Conservation (phyloP, 495 filamentous ascomycete species). For the Neurospora sp. region DNA sequence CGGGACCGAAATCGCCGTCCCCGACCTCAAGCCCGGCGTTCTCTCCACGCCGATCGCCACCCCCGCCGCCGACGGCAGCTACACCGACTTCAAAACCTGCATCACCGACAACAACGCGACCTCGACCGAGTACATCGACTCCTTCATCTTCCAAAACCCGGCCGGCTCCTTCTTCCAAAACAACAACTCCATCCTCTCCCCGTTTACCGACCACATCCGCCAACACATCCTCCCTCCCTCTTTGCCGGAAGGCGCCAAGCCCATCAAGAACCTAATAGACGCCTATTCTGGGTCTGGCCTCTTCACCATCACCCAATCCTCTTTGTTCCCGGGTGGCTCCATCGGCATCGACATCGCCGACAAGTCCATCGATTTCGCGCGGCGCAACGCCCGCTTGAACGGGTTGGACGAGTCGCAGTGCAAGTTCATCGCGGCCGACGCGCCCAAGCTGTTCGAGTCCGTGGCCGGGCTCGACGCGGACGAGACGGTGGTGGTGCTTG, state of each 20-base stretch:
- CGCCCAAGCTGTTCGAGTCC: conserved; percentile 65
- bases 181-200: conserved; percentile 95
- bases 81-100: conserved; percentile 71
- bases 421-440: conserved; percentile 78
- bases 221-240: conserved; percentile 55
- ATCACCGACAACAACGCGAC: conserved; percentile 74
- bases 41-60: conserved; percentile 14
- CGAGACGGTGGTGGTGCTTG: conserved; percentile 82
- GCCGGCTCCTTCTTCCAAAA: conserved; percentile 97
- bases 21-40: conserved; percentile 3
- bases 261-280: conserved; percentile 80
- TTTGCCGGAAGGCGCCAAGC: conserved; percentile 8
- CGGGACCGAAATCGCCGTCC: conserved; percentile 16
- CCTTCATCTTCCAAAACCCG: conserved; percentile 78
- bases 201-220: conserved; percentile 86
- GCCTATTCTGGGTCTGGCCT: conserved; percentile 96
- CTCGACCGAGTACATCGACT: conserved; percentile 75
- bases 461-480: conserved; percentile 56
- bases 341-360: conserved; percentile 47
- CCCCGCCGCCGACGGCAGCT: conserved; percentile 28
- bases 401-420: conserved; percentile 47
- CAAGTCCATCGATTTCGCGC: conserved; percentile 64
- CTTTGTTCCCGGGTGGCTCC: conserved; percentile 50
- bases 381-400: conserved; percentile 68
- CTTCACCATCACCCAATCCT: conserved; percentile 88